Base-by-base conservation (phyloP, 139 green algal genomes). In the Eudorina sp. region DNA sequence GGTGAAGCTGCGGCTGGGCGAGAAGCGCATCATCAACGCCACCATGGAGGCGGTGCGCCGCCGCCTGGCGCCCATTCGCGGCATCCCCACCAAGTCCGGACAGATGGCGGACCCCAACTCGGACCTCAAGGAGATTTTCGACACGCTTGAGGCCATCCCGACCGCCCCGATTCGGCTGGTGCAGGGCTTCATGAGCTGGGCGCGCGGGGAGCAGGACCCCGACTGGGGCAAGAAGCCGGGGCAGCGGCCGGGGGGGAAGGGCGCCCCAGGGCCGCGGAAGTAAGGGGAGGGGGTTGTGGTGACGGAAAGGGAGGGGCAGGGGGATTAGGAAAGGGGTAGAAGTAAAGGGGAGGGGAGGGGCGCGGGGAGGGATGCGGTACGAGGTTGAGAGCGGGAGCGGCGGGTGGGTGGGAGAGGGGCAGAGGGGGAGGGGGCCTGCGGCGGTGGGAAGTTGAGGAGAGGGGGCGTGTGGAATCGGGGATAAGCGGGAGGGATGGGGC, bases 81-180 rank as follows among this genome's bases (percentile, higher is more conserved):
- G 98, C 78, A 98, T 99, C 84, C 98, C 98, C 19, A 99, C 96
- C 40, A 99, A 99, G 93, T 84, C 85, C 27, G 96, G 97, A 38
- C 73, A 64, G 18, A 92, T 98, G 91, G n/a, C 7, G 70, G 96
- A 98, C 85, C 96, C 97, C 48, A 99, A 99, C 83, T 70, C 88
- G 2, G 98, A 99, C 92, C 55, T 99, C 25, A 88, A 90, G 31
- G 98, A 99, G 73, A 97, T 99, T 9, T 99, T 99, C 79, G 94
- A 97, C 48, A 89, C 90, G 0, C 91, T 99, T 34, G 97, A 99
- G 90, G 84, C 80, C 25, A 89, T 99, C 1, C 96, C 97, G 0
- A 90, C 86, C 0, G 90, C 90, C 29, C 97, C 97, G 5, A 87
- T 92, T 29, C 89, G 93, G 60, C 45, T 98, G 27, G 62, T 98